These are phyloP conservation scores for Chiua sp. DNA, from an alignment of 1,284 basidiomycete species.

Conservation along the genomic window DNA sequence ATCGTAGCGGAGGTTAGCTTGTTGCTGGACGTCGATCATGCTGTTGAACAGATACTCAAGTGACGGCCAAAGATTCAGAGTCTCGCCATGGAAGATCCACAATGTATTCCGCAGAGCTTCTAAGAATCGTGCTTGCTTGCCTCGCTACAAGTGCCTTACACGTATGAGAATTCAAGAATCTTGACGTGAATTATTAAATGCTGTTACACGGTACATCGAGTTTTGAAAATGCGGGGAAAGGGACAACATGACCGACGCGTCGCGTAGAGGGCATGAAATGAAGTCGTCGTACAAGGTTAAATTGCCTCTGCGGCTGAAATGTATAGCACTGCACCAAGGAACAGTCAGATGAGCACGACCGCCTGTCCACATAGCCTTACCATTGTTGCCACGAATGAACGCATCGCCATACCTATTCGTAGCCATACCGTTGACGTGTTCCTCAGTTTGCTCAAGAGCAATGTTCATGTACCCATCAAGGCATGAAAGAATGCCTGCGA, in stretches of 20 bases:
- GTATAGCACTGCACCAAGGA: slow-evolving; percentile 42
- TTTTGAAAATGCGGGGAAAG: slow-evolving; percentile 6
- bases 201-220: neutral
- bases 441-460: slow-evolving; percentile 95
- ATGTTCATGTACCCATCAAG: slow-evolving; percentile 99
- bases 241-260: neutral
- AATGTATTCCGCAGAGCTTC: too few relatives aligned
- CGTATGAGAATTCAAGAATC: too few relatives aligned
- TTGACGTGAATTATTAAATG: too few relatives aligned
- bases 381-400: slow-evolving; percentile 97
- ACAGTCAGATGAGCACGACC: slow-evolving; percentile 1
- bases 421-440: slow-evolving; percentile 86
- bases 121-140: too few relatives aligned
- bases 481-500: slow-evolving; percentile 91
- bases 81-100: too few relatives aligned
- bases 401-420: slow-evolving; percentile 95
- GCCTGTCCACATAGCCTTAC: slow-evolving; percentile 44
- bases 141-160: too few relatives aligned
- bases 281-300: slow-evolving; percentile 18
- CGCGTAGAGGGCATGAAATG: neutral
- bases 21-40: too few relatives aligned
- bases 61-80: too few relatives aligned
- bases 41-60: too few relatives aligned
- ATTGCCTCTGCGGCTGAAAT: slow-evolving; percentile 50
- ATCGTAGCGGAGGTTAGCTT: too few relatives aligned